Evolutionary conservation across 495 filamentous ascomycete species (phyloP), one percentile per base, ranked within the genome.

Genomic region (Penicillium pancosmium): DNA sequence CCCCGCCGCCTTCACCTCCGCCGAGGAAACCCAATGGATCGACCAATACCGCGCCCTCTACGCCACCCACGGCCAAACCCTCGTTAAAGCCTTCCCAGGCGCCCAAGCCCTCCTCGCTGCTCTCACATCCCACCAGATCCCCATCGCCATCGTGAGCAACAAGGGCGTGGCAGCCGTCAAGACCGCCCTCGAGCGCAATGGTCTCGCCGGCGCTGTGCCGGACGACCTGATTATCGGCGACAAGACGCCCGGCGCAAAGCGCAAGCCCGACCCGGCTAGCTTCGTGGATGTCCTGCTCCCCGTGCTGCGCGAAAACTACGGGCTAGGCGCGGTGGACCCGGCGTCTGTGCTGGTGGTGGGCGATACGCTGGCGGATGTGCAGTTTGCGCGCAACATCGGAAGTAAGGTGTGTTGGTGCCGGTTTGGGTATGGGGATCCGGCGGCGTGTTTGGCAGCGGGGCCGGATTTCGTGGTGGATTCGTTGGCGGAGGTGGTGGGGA

Each of bases 101-200:
- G 68, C 70, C 4, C 41, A 60, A 15, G 23, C 56, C 1, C 59
- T 73, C 8, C 35, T 73, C 21, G 40, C 40, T 3, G 13, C 52
- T 16, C 46, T 72, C 2, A 56, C 54, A 25, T 25, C 57, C 15
- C 44, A n/a, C 18, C 48, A 56, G 3, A 53, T 68, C 12, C 62
- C 63, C 16, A 52, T 67, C 41, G 63, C 68, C 1, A 68, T 73
- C 13, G 60, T 73, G 16, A 70, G 59, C 36, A 73, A 73, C 31
- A 73, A 73, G 47, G 65, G 55, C 19, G 64, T 65, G 4, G 59
- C 38, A 5, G 70, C 70, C 0, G 61, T 72, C 0, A 60, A 56
- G 34, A 64, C 64, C 2, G 66, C 68, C 0, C 52, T 73, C 44
- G 47, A 53, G 36, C 59, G 55, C 16, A 59, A 63, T 25, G 62